phyloP scores from a whole-genome alignment of 768 basidiomycete species.

The Lactarius sp. region DNA sequence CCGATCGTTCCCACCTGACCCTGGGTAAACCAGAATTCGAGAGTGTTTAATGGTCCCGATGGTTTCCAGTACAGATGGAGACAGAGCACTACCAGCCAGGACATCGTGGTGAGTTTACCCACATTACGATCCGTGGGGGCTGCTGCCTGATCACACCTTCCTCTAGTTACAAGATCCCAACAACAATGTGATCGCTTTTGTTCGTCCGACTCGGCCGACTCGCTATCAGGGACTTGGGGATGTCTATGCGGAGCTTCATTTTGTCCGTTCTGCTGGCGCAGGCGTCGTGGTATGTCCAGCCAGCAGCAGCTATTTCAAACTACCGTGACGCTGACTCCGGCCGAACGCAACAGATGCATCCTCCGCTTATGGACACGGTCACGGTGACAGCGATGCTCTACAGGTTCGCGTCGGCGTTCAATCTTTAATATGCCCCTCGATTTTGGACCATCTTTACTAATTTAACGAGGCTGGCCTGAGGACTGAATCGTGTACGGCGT shows the following conservation, averaged over 20 bases:
- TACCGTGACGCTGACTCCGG: constrained; percentile 15
- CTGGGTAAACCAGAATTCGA: constrained; percentile 29
- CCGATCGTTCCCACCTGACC: constrained; percentile 18
- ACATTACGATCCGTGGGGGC: constrained; percentile 6
- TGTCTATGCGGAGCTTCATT: constrained; percentile 82
- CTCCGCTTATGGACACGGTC: constrained; percentile 86
- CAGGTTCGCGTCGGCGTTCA: constrained; percentile 60
- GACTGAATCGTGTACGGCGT: constrained; percentile 18
- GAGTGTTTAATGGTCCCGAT: constrained; percentile 79
- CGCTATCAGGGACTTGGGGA: constrained; percentile 80
- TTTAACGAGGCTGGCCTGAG: constrained; percentile 23
- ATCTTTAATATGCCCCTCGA: constrained; percentile 29
- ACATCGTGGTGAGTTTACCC: constrained; percentile 44
- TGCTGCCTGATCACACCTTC: constrained; percentile 7
- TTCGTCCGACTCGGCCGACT: constrained; percentile 69
- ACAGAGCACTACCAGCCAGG: constrained; percentile 47
- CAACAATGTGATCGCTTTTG: constrained; percentile 70
- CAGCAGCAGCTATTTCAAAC: constrained; percentile 14
- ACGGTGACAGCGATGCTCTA: constrained; percentile 83
- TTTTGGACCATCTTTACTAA: constrained; percentile 19
- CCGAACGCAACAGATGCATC: constrained; percentile 58
- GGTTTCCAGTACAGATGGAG: constrained; percentile 78
- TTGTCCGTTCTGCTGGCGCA: constrained; percentile 70
- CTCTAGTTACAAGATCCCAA: constrained; percentile 66
- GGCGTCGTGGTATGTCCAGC: constrained; percentile 64